These are phyloP conservation scores for Casaregolazyma suthepensis DNA, from an alignment of 1,139 yeast genomes.

Conservation along the genomic window DNA sequence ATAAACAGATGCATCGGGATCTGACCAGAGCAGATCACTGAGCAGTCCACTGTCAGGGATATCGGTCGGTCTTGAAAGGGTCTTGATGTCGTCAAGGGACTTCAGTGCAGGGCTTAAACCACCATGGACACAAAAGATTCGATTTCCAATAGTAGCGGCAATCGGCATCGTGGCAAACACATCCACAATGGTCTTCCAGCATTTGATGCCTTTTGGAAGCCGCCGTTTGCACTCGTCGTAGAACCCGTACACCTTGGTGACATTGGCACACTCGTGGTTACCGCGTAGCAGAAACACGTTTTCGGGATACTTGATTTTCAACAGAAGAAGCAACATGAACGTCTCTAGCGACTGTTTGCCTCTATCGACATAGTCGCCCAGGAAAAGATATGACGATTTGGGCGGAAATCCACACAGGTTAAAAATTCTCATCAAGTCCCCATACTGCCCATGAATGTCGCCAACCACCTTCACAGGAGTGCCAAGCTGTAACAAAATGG, in stretches of 20 bases:
- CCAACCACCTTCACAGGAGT: slow-evolving; percentile 87
- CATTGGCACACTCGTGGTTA: slow-evolving; percentile 79
- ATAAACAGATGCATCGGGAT: slow-evolving; percentile 61
- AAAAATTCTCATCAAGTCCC: slow-evolving; percentile 66
- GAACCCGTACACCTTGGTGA: slow-evolving; percentile 79
- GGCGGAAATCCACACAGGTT: slow-evolving; percentile 80
- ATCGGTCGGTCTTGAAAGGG: slow-evolving; percentile 76
- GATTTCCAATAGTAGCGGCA: slow-evolving; percentile 80
- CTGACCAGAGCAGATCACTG: slow-evolving; percentile 84
- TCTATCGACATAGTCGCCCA: slow-evolving; percentile 84
- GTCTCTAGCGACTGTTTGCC: slow-evolving; percentile 83
- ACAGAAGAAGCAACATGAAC: slow-evolving; percentile 60
- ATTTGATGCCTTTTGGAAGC: slow-evolving; percentile 39
- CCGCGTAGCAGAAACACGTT: slow-evolving; percentile 80
- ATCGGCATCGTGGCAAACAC: slow-evolving; percentile 81
- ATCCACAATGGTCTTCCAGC: slow-evolving; percentile 75
- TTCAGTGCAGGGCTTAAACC: slow-evolving; percentile 75
- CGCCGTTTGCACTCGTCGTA: slow-evolving; percentile 85
- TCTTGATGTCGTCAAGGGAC: slow-evolving; percentile 59
- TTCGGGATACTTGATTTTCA: slow-evolving; percentile 76
- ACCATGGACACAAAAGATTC: slow-evolving; percentile 85
- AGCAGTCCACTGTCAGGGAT: slow-evolving; percentile 77
- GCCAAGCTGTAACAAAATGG: slow-evolving; percentile 65
- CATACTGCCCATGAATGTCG: slow-evolving; percentile 81
- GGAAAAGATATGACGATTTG: slow-evolving; percentile 65